Evolutionary conservation across 2,329 filamentous ascomycete species (phyloP).

Genomic region (Colletotrichum spaethianum): DNA sequence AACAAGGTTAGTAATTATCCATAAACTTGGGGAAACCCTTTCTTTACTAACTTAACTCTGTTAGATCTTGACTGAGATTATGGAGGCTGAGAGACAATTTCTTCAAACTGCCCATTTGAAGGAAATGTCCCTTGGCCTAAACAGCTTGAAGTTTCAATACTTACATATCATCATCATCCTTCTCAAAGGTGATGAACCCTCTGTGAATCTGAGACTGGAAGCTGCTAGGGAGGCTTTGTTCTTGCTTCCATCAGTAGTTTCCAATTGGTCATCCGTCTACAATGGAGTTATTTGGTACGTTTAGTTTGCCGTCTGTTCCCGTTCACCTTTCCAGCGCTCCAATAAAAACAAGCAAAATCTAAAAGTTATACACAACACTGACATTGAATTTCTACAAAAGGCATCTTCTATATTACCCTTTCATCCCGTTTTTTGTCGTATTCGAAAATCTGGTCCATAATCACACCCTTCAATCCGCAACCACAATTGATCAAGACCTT

Average conservation of each 20-base stretch:
- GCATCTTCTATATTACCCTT: slow-evolving; percentile 24
- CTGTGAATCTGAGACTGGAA: background rate
- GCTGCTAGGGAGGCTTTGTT: slow-evolving; percentile 17
- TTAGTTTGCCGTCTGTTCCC: accelerated
- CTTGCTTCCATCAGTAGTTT: slow-evolving; percentile 17
- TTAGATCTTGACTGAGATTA: background rate
- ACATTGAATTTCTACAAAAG: background rate
- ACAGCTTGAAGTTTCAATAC: slow-evolving; percentile 23
- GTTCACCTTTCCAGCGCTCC: accelerated
- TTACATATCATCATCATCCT: slow-evolving; percentile 24
- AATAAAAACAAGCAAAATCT: no score
- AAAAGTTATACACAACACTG: background rate
- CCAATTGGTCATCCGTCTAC: slow-evolving; percentile 24
- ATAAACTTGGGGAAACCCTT: no score
- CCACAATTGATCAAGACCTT: background rate
- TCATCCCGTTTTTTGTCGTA: slow-evolving; percentile 20
- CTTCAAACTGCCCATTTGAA: background rate
- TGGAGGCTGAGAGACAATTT: background rate
- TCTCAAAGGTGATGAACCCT: slow-evolving; percentile 12
- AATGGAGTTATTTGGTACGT: slow-evolving; percentile 27
- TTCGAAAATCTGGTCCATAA: slow-evolving; percentile 13
- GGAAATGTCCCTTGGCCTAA: slow-evolving; percentile 23
- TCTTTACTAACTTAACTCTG: background rate
- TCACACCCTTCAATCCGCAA: background rate
- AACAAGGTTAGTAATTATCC: background rate